Conservation (phyloP, 2,329 filamentous ascomycete species). For the Hypoxylon sp. region DNA sequence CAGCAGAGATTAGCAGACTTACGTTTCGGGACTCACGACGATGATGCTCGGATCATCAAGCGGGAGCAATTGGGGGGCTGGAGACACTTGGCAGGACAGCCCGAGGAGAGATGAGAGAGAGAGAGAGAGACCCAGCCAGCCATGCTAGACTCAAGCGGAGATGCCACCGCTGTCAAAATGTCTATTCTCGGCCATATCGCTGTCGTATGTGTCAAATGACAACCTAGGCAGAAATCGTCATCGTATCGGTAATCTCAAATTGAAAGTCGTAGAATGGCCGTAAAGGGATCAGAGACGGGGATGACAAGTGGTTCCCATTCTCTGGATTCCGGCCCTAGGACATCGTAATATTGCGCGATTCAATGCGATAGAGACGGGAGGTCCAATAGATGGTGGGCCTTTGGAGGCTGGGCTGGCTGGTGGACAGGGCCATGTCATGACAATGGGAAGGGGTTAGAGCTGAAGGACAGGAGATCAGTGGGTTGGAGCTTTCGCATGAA, state of each 20-base stretch:
- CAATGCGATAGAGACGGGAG: conserved; percentile 47
- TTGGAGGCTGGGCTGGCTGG: conserved; percentile 20
- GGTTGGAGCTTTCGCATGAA: conserved; percentile 54
- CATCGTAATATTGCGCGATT: conserved; percentile 51
- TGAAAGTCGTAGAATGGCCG: conserved; percentile 17
- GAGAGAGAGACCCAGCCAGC: no score
- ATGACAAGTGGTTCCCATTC: conserved; percentile 32
- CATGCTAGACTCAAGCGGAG: conserved; percentile 17
- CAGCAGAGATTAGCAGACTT: conserved; percentile 28
- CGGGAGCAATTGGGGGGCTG: conserved; percentile 29
- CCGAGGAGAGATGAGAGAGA: no score
- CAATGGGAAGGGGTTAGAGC: conserved; percentile 32
- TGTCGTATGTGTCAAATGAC: conserved; percentile 31
- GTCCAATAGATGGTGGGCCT: conserved; percentile 39
- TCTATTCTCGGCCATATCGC: conserved; percentile 1
- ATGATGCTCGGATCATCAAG: conserved; percentile 34
- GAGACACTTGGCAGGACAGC: conserved; percentile 29
- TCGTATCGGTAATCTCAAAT: conserved; percentile 36
- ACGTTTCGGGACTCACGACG: conserved; percentile 32
- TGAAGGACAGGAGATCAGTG: conserved; percentile 40
- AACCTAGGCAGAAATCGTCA: conserved; percentile 26
- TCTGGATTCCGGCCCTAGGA: conserved; percentile 37
- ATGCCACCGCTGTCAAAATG: no score
- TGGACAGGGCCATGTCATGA: conserved; percentile 15
- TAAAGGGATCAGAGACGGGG: conserved; percentile 25